These are phyloP conservation scores for Rhynchosporium graminicola DNA, from an alignment of 2,329 filamentous ascomycete species.

Conservation along the genomic window DNA sequence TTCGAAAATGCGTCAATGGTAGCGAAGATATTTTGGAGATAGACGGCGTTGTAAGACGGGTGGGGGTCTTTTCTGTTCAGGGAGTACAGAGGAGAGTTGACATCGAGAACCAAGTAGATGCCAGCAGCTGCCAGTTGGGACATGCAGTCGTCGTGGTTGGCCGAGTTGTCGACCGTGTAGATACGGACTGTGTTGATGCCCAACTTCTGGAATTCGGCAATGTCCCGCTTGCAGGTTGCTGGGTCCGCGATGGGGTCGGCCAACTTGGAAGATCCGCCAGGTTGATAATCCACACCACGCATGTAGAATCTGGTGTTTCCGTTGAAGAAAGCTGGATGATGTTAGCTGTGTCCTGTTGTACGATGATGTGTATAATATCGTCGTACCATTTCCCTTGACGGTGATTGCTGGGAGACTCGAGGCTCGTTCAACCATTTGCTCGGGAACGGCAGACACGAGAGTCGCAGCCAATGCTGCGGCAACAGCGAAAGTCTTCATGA, in stretches of 20 bases:
- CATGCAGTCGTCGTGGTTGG: slow-evolving; percentile 71
- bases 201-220: slow-evolving; percentile 65
- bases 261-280: slow-evolving; percentile 44
- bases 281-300: slow-evolving; percentile 65
- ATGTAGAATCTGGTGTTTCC: slow-evolving; percentile 52
- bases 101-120: slow-evolving; percentile 72
- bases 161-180: slow-evolving; percentile 72
- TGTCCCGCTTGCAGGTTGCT: slow-evolving; percentile 62
- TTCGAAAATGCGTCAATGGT: slow-evolving; percentile 68
- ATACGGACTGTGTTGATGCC: slow-evolving; percentile 73
- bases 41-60: slow-evolving; percentile 67
- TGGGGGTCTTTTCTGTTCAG: slow-evolving; percentile 62
- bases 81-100: slow-evolving; percentile 70
- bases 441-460: slow-evolving; percentile 25
- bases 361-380: not conserved
- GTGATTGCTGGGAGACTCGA: slow-evolving; percentile 34
- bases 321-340: slow-evolving; percentile 37
- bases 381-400: slow-evolving; percentile 40
- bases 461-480: slow-evolving; percentile 35
- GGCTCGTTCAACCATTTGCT: slow-evolving; percentile 28
- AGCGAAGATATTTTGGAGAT: slow-evolving; percentile 71
- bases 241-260: slow-evolving; percentile 65
- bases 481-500: slow-evolving; percentile 38
- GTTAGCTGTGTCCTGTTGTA: slow-evolving; percentile 10
- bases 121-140: slow-evolving; percentile 63